Conservation (phyloP, 768 basidiomycete genomes). For the Phylloporus arenicola region DNA sequence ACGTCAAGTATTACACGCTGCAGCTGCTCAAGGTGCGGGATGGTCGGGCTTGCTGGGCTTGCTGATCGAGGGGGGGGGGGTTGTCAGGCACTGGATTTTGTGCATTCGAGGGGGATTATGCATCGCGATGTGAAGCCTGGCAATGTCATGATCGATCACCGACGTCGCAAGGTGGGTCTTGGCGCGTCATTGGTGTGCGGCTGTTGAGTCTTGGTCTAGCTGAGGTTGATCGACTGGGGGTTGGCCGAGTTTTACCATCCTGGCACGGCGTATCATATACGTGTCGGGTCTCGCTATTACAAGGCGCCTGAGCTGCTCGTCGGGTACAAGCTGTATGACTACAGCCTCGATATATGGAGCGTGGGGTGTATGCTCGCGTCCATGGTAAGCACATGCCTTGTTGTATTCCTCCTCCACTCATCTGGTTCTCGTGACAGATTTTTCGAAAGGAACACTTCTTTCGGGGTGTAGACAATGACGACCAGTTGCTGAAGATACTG, state of each 20-base stretch:
- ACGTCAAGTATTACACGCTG: constrained; percentile 63
- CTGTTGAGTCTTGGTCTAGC: constrained; percentile 24
- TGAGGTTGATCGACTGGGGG: constrained; percentile 70
- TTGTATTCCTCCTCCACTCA: background rate
- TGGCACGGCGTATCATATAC: constrained; percentile 63
- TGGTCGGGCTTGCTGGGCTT: no score
- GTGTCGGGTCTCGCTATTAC: constrained; percentile 68
- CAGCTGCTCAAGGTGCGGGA: constrained; percentile 50
- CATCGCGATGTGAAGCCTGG: constrained; percentile 64
- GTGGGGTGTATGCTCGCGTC: constrained; percentile 71
- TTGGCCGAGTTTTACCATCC: constrained; percentile 74
- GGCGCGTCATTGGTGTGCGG: background rate
- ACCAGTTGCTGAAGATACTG: constrained; percentile 66
- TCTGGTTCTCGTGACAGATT: constrained; percentile 37
- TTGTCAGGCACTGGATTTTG: constrained; percentile 55
- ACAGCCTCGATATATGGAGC: constrained; percentile 69
- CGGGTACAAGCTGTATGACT: constrained; percentile 68
- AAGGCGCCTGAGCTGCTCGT: constrained; percentile 70
- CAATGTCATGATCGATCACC: constrained; percentile 72
- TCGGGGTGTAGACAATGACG: constrained; percentile 68
- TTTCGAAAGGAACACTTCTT: constrained; percentile 74
- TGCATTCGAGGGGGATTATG: constrained; percentile 69
- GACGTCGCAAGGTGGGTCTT: constrained; percentile 47
- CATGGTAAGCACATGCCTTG: constrained; percentile 46
- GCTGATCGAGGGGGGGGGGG: no score